Evolutionary conservation across 495 filamentous ascomycete genomes (phyloP), one percentile per base, ranked within the genome.

Genomic region (Astrothelium subdiscretum): DNA sequence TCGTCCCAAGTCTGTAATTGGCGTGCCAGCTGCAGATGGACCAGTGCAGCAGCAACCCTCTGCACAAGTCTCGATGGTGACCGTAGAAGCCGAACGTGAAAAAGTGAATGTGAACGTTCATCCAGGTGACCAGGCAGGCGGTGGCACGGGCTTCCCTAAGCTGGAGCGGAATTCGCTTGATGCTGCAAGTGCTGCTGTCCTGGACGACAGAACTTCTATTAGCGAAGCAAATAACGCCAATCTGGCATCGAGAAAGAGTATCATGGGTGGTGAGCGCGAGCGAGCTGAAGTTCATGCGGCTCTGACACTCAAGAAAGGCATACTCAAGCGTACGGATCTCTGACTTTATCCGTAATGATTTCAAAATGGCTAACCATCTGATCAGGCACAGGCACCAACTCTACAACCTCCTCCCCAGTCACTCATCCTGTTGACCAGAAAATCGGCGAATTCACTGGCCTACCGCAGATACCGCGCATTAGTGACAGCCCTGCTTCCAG

Each of bases 31-130:
- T 8, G 83, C 86, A 3, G 92, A 95, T 64, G 74, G 78, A 2
- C 75, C 79, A 26, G 74, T 83, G 1, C 32, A 62, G 22, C 86
- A 89, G 68, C 83, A 83, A 20, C 88, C 84, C 66, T 80, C 86
- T 59, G 89, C 85, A 51, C 80, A 91, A 64, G 86, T 99, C 58
- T 94, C 94, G 1, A 92, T 97, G 83, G 85, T 99, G 54, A 99
- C 89, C 26, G 90, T 92, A 31, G 94, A 99, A 75, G 94, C 92
- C 5, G 94, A 97, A 72, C 81, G 88, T 24, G 88, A 94, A 62
- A 87, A 82, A 64, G 87, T 91, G 51, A 88, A 92, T 63, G 87
- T 90, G 32, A 95, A 88, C 61, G 76, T 81, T 2, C 83, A 94
- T 64, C 80, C 84, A 20, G 81, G 81, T 65, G 85, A 88, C 20